Evolutionary conservation across 1,139 yeast species (phyloP), one percentile per base, ranked within the genome.

Genomic region (Suhomyces atakaporum): DNA sequence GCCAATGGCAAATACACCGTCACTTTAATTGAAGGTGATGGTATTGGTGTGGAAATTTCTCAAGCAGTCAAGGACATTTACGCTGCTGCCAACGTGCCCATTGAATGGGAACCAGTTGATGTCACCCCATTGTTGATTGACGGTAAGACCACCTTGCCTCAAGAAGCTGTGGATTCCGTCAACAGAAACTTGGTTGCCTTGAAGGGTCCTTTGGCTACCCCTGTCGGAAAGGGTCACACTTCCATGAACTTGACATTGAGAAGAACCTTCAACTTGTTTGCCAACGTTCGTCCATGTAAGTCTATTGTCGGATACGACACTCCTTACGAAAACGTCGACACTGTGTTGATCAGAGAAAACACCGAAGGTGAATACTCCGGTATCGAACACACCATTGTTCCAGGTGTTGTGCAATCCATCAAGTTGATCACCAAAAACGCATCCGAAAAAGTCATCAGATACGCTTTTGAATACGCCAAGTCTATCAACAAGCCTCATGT

Each of bases 341-440:
- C 96, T 47, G 97, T 92, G 35, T 77, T 92, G 61, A 89, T 92
- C 66, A 88, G 98, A 78, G 98, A 92, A 73, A 92, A 92, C 80
- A 92, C 98, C 54, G 98, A 92, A 73, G 98, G 97, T 71, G 98
- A 92, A 73, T 92, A 92, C 75, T 89, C 97, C 28, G 98, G 98
- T 70, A 90, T 92, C 54, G 98, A 92, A 75, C 98, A 92, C 75
- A 85, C 90, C 49, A 90, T 92, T 48, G 95, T 89, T 41, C 97
- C 97, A 48, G 98, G 98, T 59, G 97, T 92, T 39, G 97, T 92
- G 40, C 97, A 92, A 74, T 87, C 96, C 46, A 92, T 92, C 73
- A 92, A 92, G 75, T 81, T 92, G 67, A 92, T 92, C 73, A 92
- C 98, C 60, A 85, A 84, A 63, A 90, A 86, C 44, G 97, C 97